Evolutionary conservation across 768 basidiomycete species (phyloP).

Genomic region (Leucosporidium creatinivorum): DNA sequence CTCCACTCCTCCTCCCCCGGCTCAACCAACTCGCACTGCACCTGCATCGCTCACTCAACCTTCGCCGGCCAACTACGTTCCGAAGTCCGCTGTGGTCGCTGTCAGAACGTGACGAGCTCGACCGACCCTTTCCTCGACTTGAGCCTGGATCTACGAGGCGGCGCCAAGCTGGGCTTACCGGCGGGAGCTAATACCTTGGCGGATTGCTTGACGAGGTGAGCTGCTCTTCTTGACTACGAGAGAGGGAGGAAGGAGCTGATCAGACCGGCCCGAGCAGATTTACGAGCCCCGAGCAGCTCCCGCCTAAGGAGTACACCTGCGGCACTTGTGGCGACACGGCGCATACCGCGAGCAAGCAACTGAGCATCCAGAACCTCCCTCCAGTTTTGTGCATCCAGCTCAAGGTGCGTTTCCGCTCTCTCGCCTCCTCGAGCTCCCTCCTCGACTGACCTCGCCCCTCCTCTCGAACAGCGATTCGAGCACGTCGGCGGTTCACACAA

Average conservation of each 20-base stretch:
- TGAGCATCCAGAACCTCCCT: constrained; percentile 77
- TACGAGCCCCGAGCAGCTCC: constrained; percentile 77
- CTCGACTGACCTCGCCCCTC: not conserved
- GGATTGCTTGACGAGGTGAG: constrained; percentile 65
- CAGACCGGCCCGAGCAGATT: constrained; percentile 50
- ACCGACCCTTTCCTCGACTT: constrained; percentile 86
- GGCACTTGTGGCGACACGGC: constrained; percentile 67
- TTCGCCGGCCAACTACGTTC: constrained; percentile 82
- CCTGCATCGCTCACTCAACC: constrained; percentile 82
- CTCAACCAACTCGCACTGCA: constrained; percentile 60
- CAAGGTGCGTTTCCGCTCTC: constrained; percentile 55
- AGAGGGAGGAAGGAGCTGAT: not conserved
- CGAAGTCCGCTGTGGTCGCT: constrained; percentile 80
- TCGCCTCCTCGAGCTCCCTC: not conserved
- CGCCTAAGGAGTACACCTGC: constrained; percentile 74
- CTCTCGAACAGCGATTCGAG: constrained; percentile 67
- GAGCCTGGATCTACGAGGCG: constrained; percentile 61
- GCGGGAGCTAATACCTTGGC: constrained; percentile 58
- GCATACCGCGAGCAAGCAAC: constrained; percentile 69
- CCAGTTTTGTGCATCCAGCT: constrained; percentile 89
- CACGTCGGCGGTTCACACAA: constrained; percentile 74
- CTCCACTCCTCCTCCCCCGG: constrained; percentile 72
- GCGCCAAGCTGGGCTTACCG: not conserved
- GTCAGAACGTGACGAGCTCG: constrained; percentile 67
- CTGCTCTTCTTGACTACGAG: not conserved